Evolutionary conservation across 768 basidiomycete species (phyloP).

Genomic region (Clitopilus hobsonii): DNA sequence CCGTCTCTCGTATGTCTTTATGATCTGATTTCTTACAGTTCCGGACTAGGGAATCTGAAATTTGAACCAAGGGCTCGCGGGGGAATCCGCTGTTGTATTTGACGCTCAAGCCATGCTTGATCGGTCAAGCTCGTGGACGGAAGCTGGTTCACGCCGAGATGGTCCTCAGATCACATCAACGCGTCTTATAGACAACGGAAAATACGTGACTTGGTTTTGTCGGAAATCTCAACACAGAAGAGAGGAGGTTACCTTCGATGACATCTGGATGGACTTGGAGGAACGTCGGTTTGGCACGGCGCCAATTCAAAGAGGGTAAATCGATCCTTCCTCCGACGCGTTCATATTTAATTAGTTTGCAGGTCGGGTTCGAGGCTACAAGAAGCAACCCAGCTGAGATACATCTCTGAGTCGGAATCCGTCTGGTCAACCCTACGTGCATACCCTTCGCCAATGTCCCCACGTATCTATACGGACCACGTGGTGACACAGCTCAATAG

Average conservation of each 20-base stretch:
- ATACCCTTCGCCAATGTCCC: conserved; percentile 52
- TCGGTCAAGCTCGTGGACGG: conserved; percentile 45
- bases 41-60: neutral
- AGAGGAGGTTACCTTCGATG: conserved; percentile 51
- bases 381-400: conserved; percentile 47
- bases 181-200: conserved; percentile 29
- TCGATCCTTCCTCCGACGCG: neutral
- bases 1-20: neutral
- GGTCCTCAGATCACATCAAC: conserved; percentile 37
- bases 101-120: conserved; percentile 40
- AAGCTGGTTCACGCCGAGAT: conserved; percentile 37
- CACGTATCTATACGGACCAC: conserved; percentile 57
- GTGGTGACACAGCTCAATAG: conserved; percentile 41
- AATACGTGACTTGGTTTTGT: conserved; percentile 43
- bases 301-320: conserved; percentile 52
- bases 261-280: conserved; percentile 55
- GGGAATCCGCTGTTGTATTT: conserved; percentile 38
- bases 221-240: conserved; percentile 41
- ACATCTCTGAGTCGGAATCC: conserved; percentile 45
- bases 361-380: conserved; percentile 49
- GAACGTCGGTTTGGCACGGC: conserved; percentile 38
- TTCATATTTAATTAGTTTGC: conserved; percentile 1
- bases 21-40: neutral
- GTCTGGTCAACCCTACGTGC: conserved; percentile 58
- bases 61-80: conserved; percentile 34